Base-by-base conservation (phyloP, 116 monocot genomes). In the Trichopus zeylanicus region DNA sequence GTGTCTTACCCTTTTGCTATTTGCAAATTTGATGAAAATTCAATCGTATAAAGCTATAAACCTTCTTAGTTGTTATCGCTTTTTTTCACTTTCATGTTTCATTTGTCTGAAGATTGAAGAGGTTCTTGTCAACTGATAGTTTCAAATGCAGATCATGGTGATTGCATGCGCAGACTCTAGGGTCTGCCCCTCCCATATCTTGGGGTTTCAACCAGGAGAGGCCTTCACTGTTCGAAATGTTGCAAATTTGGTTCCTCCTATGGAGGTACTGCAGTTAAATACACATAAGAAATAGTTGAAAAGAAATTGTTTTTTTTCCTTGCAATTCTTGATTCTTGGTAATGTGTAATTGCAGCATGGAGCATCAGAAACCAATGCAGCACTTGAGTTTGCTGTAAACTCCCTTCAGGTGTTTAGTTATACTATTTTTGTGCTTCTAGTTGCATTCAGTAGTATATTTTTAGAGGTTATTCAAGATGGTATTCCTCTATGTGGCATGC, bases 101-200 rank as follows among this genome's bases (percentile, higher is more conserved):
- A n/a, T 29, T 2, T 32, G 3, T 20, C 29, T 7, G 30, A 29
- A 8, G 12, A n/a, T 32, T 33, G 49, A 49, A 9, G 57, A 57
- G 19, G 49, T 46, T 53, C 23, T 25, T 49, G 24, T 24, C 28
- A 51, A 51, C 51, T 68, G 46, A 29, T 61, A 34, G 1, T 56
- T 68, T 79, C 59, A 35, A 65, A 13, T 88, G 76, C 81, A 97
- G 91, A 91, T 90, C 60, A 79, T 91, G 86, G 89, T 97, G 24
- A 71, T 97, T 83, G 91, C 97, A 61, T 91, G 97, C 70, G 86
- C 81, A 55, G 97, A 97, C 67, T 97, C 97, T 7, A 87, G 97
- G 75, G 91, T 97, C 64, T 97, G 97, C 54, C 97, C 97, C 60
- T 79, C 91, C 8, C 75, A 27, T 54, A 70, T 91, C 56, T 75